phyloP scores from a whole-genome alignment of 768 basidiomycete species.

The Lanmaoa pseudosensibilis region DNA sequence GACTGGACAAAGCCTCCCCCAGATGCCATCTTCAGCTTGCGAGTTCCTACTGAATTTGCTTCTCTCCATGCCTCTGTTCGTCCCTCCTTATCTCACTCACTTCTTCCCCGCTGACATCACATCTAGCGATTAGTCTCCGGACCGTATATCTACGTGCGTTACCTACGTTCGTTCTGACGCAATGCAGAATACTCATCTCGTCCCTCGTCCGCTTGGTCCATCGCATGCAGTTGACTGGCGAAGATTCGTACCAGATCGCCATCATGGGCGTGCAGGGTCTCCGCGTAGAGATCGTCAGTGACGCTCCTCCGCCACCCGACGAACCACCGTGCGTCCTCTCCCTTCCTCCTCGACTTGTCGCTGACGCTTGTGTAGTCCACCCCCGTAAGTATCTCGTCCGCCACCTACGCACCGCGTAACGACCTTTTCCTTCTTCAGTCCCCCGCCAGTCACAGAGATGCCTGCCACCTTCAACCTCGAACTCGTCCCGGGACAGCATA shows the following conservation, averaged over 20 bases:
- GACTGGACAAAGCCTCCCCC: slow-evolving; percentile 89
- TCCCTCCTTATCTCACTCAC: slow-evolving; percentile 15
- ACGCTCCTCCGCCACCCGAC: slow-evolving; percentile 81
- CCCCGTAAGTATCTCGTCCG: slow-evolving; percentile 44
- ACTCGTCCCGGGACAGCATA: slow-evolving; percentile 72
- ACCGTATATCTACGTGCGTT: slow-evolving; percentile 77
- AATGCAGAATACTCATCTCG: slow-evolving; percentile 6
- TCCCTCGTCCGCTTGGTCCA: slow-evolving; percentile 22
- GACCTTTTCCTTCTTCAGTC: slow-evolving; percentile 31
- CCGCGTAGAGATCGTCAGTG: slow-evolving; percentile 82
- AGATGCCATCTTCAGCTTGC: slow-evolving; percentile 70
- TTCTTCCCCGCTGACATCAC: slow-evolving; percentile 24
- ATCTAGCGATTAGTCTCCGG: slow-evolving; percentile 73
- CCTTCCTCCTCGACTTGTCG: background rate
- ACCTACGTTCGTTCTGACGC: slow-evolving; percentile 14
- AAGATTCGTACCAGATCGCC: slow-evolving; percentile 90
- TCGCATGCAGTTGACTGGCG: slow-evolving; percentile 63
- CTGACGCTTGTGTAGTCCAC: slow-evolving; percentile 37
- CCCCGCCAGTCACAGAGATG: slow-evolving; percentile 82
- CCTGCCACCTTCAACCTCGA: slow-evolving; percentile 83
- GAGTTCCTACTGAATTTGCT: slow-evolving; percentile 85
- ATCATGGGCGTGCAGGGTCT: slow-evolving; percentile 78
- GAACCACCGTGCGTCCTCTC: slow-evolving; percentile 64
- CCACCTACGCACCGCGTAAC: slow-evolving; percentile 11
- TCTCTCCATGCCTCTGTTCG: slow-evolving; percentile 81